Evolutionary conservation across 805 yeast species (phyloP).

Genomic region (Kuraishia cidri): DNA sequence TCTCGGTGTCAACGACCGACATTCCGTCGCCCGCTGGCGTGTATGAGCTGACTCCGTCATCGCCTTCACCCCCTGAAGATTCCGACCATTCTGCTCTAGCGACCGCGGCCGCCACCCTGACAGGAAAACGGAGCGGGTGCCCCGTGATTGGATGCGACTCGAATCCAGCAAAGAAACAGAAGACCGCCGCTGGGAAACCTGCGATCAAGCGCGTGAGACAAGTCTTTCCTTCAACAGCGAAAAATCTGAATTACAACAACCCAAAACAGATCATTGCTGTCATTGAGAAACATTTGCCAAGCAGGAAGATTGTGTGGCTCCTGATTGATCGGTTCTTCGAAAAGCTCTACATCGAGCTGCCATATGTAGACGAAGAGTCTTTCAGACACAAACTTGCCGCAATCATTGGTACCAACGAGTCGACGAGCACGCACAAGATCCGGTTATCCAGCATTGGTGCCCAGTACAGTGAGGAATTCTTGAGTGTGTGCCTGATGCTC

Average conservation of each 20-base stretch:
- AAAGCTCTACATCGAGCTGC: slow-evolving; percentile 53
- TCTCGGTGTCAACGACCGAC: slow-evolving; percentile 6
- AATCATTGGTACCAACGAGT: slow-evolving; percentile 32
- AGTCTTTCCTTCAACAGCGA: slow-evolving; percentile 21
- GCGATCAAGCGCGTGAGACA: slow-evolving; percentile 13
- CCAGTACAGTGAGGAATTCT: slow-evolving; percentile 31
- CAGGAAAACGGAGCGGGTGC: slow-evolving; percentile 4
- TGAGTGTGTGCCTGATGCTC: slow-evolving; percentile 40
- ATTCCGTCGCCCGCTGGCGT: no score
- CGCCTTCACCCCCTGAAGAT: no score
- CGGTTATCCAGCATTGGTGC: slow-evolving; percentile 18
- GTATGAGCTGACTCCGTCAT: no score
- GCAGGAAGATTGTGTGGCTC: slow-evolving; percentile 42
- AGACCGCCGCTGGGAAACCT: slow-evolving; percentile 6
- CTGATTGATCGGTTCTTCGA: slow-evolving; percentile 52
- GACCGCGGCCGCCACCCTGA: no score
- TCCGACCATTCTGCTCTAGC: no score
- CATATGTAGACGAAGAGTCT: slow-evolving; percentile 52
- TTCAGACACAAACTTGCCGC: slow-evolving; percentile 32
- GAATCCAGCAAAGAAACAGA: slow-evolving; percentile 7
- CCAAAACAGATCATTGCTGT: slow-evolving; percentile 27
- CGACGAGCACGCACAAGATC: slow-evolving; percentile 18
- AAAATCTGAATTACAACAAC: slow-evolving; percentile 27
- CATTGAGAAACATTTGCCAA: slow-evolving; percentile 41
- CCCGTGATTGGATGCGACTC: slow-evolving; percentile 12